Evolutionary conservation across 176 grass and related monocot species (phyloP), one percentile per base, ranked within the genome.

Genomic region (Avena sativa): DNA sequence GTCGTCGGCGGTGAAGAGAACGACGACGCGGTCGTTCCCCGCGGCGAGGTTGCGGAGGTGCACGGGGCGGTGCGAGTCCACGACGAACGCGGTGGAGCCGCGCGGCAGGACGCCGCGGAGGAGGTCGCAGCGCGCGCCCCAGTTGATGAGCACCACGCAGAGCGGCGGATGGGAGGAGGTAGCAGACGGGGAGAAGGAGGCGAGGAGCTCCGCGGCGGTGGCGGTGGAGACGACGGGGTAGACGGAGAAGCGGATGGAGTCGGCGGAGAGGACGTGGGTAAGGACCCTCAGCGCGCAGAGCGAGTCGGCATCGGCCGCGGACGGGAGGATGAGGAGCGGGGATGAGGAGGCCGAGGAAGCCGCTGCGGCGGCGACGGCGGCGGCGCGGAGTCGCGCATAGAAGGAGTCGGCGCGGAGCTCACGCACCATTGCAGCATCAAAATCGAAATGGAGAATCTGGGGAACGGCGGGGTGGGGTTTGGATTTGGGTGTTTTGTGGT

Each of bases 11-110:
- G 89, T 95, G 74, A 94, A 94, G 2, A 98, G 91, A 3, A 95
- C 91, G 6, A 98, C 82, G 44, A 95, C 96, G 56, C 82, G 87
- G 36, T 92, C 70, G 65, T 95, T 98, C 21, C 79, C 81, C 9
- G 84, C 74, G 57, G 88, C 90, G 30, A 98, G 87, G 87, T 95
- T 95, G 79, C 92, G 96, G 57, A 98, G 88, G 72, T 98, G 93
- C 67, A 95, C 48, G 21, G 96, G 96, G 26, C 90, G 89, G 81
- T 93, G 93, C 71, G 91, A 95, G 36, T 98, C 96, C 0, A 95
- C 79, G 50, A 98, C 84, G 5, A 98, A 98, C 2, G 91, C 88
- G 11, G 79, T 88, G 7, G 84, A 56, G 58, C 69, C 85, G 73
- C 79, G 79, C 25, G 88, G 87, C 17, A 95, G 88, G 34, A 98